These are phyloP conservation scores for Amanita phalloides DNA, from an alignment of 768 basidiomycete genomes.

Conservation along the genomic window DNA sequence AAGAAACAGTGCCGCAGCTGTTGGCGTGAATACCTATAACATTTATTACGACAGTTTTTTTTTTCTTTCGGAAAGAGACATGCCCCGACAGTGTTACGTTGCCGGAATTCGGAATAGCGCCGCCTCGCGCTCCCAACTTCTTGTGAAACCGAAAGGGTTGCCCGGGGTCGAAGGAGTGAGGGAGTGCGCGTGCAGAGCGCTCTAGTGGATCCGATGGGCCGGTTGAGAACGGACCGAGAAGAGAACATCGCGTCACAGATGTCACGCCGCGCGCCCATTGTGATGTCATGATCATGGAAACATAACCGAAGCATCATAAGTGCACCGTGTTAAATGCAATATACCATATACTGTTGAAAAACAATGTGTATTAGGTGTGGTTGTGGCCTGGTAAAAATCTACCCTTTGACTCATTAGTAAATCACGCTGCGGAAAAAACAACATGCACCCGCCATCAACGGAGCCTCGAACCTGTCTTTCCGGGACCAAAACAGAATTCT, in stretches of 20 bases:
- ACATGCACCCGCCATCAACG: too few relatives aligned
- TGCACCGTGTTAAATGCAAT: too few relatives aligned
- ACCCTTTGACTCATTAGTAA: too few relatives aligned
- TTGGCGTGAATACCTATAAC: conserved; percentile 82
- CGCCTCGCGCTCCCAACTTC: not conserved
- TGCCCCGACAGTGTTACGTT: conserved; percentile 26
- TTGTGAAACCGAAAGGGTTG: not conserved
- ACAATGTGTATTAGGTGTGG: too few relatives aligned
- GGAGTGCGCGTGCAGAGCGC: not conserved
- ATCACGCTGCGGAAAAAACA: too few relatives aligned
- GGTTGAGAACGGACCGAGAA: not conserved
- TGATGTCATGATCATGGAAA: too few relatives aligned
- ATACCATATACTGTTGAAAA: too few relatives aligned
- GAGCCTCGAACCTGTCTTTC: too few relatives aligned
- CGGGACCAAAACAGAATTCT: too few relatives aligned
- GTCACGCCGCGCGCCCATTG: too few relatives aligned
- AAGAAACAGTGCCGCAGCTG: conserved; percentile 77
- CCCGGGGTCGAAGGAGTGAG: not conserved
- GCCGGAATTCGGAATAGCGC: conserved; percentile 18
- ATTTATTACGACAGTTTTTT: not conserved
- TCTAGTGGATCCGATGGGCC: not conserved
- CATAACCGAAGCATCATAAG: too few relatives aligned
- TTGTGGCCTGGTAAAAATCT: too few relatives aligned
- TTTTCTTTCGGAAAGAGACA: conserved; percentile 2
- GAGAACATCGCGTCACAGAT: not conserved